Percentiles rank a stretch among this genome's conserved stretches.
phyloP scores from a whole-genome alignment of 179 eudicot species.

The Spinacia oleracea region DNA sequence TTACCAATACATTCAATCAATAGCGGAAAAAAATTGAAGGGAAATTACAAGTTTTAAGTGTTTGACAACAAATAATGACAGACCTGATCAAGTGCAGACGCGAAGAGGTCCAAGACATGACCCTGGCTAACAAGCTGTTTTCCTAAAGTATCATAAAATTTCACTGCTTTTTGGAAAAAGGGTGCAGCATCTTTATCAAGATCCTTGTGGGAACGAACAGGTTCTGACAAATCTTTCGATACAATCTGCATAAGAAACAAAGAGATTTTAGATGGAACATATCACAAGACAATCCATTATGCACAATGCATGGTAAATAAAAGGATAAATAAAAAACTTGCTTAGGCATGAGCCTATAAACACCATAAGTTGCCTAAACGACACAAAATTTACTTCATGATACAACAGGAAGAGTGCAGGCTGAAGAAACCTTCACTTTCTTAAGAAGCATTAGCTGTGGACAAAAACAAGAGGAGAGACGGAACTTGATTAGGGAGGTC shows the following conservation, averaged over 20 bases:
- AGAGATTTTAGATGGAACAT: not conserved
- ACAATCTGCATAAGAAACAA: constrained; percentile 61
- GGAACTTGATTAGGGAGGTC: not conserved
- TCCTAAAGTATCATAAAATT: constrained; percentile 74
- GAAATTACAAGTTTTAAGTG: not conserved
- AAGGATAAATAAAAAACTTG: not conserved
- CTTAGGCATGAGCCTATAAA: not conserved
- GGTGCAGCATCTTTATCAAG: constrained; percentile 99
- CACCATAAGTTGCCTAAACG: not conserved
- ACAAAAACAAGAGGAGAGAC: not conserved
- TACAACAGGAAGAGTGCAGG: not conserved
- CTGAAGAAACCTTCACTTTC: not conserved
- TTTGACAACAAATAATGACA: constrained; percentile 11
- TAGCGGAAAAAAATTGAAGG: not conserved
- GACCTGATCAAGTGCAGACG: constrained; percentile 99
- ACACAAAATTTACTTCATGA: not conserved
- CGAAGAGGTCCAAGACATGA: constrained; percentile 91
- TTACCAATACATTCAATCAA: not conserved
- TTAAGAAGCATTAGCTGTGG: not conserved
- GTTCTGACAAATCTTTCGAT: constrained; percentile 89
- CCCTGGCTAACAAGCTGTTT: constrained; percentile 94
- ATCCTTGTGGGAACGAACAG: constrained; percentile 97
- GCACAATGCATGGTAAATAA: not conserved
- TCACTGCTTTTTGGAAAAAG: constrained; percentile 79
- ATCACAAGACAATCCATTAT: not conserved